phyloP scores from a whole-genome alignment of 2,329 filamentous ascomycete genomes.

The Ophiocordyceps camponoti-rufipedis region DNA sequence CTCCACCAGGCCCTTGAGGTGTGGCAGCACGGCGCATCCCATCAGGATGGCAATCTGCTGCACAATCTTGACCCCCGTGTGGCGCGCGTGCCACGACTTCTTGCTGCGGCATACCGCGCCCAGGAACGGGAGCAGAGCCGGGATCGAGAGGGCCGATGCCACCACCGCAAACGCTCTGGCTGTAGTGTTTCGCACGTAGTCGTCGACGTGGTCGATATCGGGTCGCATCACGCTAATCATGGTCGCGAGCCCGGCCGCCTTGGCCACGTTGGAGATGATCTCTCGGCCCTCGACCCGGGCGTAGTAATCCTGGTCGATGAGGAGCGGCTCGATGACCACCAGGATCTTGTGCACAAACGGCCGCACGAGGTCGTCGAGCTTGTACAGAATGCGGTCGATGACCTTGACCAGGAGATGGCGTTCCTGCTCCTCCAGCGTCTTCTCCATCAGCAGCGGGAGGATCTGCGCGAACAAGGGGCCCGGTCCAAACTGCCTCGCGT shows the following conservation, averaged over 20 bases:
- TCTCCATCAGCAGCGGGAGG: conserved; percentile 91
- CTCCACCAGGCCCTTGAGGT: conserved; percentile 88
- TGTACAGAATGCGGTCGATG: conserved; percentile 95
- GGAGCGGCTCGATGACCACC: conserved; percentile 94
- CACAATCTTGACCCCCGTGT: conserved; percentile 97
- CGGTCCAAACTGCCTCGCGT: conserved; percentile 88
- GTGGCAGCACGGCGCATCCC: conserved; percentile 90
- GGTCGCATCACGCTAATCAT: conserved; percentile 99
- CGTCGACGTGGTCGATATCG: conserved; percentile 95
- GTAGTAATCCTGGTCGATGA: conserved; percentile 99
- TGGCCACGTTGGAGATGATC: conserved; percentile 95
- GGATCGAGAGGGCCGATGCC: conserved; percentile 87
- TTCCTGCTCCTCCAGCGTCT: conserved; percentile 92
- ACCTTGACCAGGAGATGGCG: conserved; percentile 97
- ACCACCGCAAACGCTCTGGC: conserved; percentile 94
- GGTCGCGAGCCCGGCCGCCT: conserved; percentile 87
- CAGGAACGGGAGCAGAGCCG: conserved; percentile 83
- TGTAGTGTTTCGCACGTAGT: conserved; percentile 96
- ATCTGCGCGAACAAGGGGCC: conserved; percentile 95
- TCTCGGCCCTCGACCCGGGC: conserved; percentile 94
- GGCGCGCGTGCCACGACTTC: conserved; percentile 96
- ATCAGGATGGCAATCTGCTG: conserved; percentile 98
- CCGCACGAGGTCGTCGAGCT: conserved; percentile 87
- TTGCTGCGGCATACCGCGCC: conserved; percentile 93
- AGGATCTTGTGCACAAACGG: conserved; percentile 97